Conservation (phyloP, 2,329 filamentous ascomycete species). For the Aspergillus sp. region DNA sequence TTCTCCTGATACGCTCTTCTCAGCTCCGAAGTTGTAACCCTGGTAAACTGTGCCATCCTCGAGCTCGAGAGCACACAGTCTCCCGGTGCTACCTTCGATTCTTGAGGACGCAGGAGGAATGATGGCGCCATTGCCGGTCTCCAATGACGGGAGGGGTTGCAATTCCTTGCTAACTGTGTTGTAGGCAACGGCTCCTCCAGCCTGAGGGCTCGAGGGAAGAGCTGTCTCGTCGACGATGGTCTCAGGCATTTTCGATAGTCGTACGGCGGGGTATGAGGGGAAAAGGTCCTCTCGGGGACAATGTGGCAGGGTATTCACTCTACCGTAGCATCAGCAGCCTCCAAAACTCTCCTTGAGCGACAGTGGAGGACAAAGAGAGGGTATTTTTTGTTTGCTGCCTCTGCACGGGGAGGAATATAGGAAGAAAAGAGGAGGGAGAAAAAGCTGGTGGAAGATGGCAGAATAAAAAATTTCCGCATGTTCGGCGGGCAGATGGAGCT, state of each 20-base stretch:
- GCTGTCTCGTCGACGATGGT: constrained; percentile 35
- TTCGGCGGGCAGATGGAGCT: constrained; percentile 24
- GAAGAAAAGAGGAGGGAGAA: constrained; percentile 26
- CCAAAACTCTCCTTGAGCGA: constrained; percentile 29
- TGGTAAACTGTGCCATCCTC: constrained; percentile 90
- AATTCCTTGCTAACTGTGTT: constrained; percentile 38
- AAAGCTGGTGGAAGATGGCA: constrained; percentile 21
- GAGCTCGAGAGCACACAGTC: constrained; percentile 84
- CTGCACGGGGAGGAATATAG: constrained; percentile 34
- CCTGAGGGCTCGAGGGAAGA: constrained; percentile 45
- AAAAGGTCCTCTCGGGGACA: constrained; percentile 46
- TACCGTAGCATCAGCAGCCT: constrained; percentile 46
- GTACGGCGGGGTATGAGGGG: constrained; percentile 27
- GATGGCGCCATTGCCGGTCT: constrained; percentile 38
- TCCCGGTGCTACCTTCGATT: constrained; percentile 57
- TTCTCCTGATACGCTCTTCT: constrained; percentile 93
- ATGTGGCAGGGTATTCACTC: constrained; percentile 36
- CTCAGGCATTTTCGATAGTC: constrained; percentile 36
- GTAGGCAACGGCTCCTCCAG: constrained; percentile 47
- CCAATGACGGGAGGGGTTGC: constrained; percentile 36
- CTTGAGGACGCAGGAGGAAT: constrained; percentile 66
- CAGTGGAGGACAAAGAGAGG: constrained; percentile 21
- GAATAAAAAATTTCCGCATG: constrained; percentile 33
- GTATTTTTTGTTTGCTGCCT: constrained; percentile 30
- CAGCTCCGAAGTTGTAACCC: constrained; percentile 93